Conservation (phyloP, 352 stramenopile species). For the Globisporangium cederbergense region DNA sequence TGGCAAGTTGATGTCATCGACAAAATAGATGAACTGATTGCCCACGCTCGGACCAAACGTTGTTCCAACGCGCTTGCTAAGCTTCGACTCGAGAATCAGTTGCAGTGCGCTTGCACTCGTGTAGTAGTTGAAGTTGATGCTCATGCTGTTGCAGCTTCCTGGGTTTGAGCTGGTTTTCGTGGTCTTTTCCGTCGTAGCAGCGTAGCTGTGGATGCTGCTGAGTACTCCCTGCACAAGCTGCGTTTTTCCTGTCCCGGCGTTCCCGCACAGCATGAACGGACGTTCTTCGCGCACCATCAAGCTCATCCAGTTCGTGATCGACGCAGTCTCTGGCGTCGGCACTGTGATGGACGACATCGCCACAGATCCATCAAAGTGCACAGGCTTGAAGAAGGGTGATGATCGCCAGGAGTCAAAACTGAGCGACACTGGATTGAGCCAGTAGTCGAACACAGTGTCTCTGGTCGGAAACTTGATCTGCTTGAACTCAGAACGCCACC, state of each 20-base stretch:
- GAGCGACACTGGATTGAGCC: conserved; percentile 87
- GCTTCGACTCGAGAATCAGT: conserved; percentile 85
- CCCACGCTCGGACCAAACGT: conserved; percentile 80
- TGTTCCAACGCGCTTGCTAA: conserved; percentile 84
- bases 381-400: conserved; percentile 88
- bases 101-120: conserved; percentile 70
- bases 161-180: conserved; percentile 20
- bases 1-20: conserved; percentile 95
- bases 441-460: conserved; percentile 97
- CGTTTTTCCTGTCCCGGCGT: conserved; percentile 93
- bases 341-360: conserved; percentile 87
- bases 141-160: conserved; percentile 53
- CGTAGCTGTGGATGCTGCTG: conserved; percentile 36
- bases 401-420: conserved; percentile 92
- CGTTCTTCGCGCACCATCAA: conserved; percentile 90
- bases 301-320: conserved; percentile 93
- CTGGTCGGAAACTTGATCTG: conserved; percentile 91
- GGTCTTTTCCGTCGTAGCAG: conserved; percentile 19
- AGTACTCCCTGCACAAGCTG: conserved; percentile 89
- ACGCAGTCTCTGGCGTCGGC: conserved; percentile 91
- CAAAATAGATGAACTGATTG: conserved; percentile 92
- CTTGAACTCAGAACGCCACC: conserved; percentile 93
- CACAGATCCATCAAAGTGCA: conserved; percentile 74
- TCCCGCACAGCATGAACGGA: conserved; percentile 93
- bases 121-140: conserved; percentile 86